phyloP scores from a whole-genome alignment of 345 rosid genomes.

The Carallia pectinifolia region DNA sequence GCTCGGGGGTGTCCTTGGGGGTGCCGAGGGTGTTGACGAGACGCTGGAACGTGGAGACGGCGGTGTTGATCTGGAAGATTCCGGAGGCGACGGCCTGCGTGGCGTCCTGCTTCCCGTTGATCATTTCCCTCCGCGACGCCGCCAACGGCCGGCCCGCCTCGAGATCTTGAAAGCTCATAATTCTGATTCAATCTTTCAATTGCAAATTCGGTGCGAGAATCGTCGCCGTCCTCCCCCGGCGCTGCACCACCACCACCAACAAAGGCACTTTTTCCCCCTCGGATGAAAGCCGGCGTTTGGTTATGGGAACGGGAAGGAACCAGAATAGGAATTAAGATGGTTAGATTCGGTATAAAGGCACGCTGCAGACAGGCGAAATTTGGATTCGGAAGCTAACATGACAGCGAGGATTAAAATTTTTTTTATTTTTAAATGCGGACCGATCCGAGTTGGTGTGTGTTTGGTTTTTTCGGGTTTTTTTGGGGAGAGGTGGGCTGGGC shows the following conservation, averaged over 20 bases:
- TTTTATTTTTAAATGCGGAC: background rate
- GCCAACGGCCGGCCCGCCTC: slow-evolving; percentile 63
- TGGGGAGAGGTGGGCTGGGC: background rate
- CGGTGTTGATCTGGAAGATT: slow-evolving; percentile 93
- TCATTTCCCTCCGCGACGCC: slow-evolving; percentile 42
- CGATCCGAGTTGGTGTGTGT: background rate
- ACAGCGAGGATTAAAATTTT: no score
- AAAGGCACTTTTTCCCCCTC: no score
- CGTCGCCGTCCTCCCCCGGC: no score
- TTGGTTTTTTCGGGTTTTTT: background rate
- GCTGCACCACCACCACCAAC: no score
- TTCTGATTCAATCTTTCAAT: no score
- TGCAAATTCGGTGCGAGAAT: no score
- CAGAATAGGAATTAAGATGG: no score
- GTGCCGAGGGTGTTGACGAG: slow-evolving; percentile 96
- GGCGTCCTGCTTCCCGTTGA: slow-evolving; percentile 65
- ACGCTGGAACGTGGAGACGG: slow-evolving; percentile 87
- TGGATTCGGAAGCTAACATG: no score
- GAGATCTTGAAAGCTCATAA: slow-evolving; percentile 86
- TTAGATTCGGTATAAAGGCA: no score
- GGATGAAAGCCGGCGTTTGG: no score
- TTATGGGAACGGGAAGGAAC: no score
- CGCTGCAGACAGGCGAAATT: no score
- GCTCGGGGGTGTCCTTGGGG: slow-evolving; percentile 93
- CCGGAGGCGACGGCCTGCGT: slow-evolving; percentile 94